phyloP scores from a whole-genome alignment of 2,329 filamentous ascomycete genomes.

The Colletotrichum truncatum region DNA sequence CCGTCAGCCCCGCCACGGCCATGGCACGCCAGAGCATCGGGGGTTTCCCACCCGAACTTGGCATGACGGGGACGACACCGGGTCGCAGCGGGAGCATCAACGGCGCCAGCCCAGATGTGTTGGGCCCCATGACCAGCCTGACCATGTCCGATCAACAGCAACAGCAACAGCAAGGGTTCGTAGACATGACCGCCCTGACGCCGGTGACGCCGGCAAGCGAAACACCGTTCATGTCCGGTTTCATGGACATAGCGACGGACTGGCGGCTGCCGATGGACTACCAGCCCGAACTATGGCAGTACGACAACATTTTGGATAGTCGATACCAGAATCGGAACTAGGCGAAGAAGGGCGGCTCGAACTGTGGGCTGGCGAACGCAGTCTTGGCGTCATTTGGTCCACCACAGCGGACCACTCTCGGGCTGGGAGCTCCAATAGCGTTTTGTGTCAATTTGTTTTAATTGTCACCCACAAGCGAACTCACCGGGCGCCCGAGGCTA shows the following conservation, averaged over 20 bases:
- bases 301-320: neutral
- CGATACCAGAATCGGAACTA: neutral
- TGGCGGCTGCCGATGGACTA: conserved; percentile 26
- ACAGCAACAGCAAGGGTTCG: conserved; percentile 1
- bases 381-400: neutral
- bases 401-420: neutral
- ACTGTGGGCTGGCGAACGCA: neutral
- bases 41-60: neutral
- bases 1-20: neutral
- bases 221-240: neutral
- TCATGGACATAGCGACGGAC: conserved; percentile 20
- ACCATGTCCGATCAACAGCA: conserved; percentile 15
- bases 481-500: neutral
- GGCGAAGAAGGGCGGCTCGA: neutral
- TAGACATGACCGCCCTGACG: neutral
- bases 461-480: neutral
- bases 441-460: neutral
- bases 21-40: neutral
- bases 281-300: conserved; percentile 24
- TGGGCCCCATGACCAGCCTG: conserved; percentile 13
- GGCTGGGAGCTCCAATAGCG: neutral
- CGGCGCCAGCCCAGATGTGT: neutral
- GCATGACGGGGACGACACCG: neutral
- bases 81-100: conserved; percentile 6
- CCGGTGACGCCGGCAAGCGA: neutral